Evolutionary conservation across 306 rosid genomes (phyloP).

Genomic region (Citrullus amarus): DNA sequence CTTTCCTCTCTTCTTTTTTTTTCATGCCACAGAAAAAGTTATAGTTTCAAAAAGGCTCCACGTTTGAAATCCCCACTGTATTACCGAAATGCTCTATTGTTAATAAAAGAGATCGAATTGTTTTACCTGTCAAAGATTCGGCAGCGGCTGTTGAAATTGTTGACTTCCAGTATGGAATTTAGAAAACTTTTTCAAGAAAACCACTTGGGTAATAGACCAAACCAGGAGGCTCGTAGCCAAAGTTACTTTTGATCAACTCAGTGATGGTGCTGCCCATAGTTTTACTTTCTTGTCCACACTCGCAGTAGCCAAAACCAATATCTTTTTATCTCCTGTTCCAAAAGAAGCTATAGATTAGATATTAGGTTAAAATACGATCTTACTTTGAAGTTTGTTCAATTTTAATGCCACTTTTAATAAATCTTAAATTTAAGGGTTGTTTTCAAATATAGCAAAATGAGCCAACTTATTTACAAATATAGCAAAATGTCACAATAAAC

Average conservation of each 20-base stretch:
- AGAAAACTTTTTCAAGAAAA: neutral
- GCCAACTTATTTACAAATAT: too few relatives aligned
- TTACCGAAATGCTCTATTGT: neutral
- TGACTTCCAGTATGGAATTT: neutral
- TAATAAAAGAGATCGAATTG: neutral
- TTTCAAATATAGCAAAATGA: too few relatives aligned
- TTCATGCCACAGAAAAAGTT: neutral
- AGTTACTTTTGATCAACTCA: constrained; percentile 5
- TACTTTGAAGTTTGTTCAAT: too few relatives aligned
- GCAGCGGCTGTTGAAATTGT: neutral
- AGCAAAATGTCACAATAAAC: too few relatives aligned
- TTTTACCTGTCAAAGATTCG: neutral
- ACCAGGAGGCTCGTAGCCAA: neutral
- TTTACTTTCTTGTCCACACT: constrained; percentile 91
- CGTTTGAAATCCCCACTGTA: neutral
- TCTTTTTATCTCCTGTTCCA: constrained; percentile 44
- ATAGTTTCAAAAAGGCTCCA: neutral
- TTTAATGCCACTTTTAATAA: too few relatives aligned
- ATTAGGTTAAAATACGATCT: too few relatives aligned
- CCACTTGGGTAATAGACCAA: neutral
- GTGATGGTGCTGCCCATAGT: constrained; percentile 76
- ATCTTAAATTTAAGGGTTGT: too few relatives aligned
- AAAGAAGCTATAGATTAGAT: neutral
- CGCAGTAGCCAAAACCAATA: constrained; percentile 61
- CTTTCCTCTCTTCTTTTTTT: neutral